A percentile compares a stretch with the other conserved stretches of the same genome.
Conservation (phyloP, 1,284 basidiomycete genomes). For the Ceratobasidium sp. region DNA sequence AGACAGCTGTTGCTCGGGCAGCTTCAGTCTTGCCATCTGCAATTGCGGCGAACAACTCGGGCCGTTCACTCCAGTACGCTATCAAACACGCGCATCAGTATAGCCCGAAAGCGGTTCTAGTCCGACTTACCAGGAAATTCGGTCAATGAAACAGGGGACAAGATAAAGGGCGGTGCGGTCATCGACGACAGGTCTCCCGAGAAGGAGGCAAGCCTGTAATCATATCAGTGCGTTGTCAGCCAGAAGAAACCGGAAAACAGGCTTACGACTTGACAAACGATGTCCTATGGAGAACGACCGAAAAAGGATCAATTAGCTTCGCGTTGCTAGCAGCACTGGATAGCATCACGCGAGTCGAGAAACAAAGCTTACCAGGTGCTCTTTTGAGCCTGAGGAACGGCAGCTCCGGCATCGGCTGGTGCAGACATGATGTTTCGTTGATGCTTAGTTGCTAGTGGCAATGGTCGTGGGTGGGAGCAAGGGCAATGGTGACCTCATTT, state of each 20-base stretch:
- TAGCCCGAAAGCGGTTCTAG: background rate
- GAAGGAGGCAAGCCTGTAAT: slow-evolving; percentile 75
- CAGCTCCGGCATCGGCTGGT: slow-evolving; percentile 49
- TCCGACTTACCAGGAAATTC: slow-evolving; percentile 82
- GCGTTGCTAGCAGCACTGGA: background rate
- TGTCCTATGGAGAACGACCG: slow-evolving; percentile 50
- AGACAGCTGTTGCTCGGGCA: slow-evolving; percentile 76
- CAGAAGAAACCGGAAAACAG: slow-evolving; percentile 13
- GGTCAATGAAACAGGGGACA: slow-evolving; percentile 84
- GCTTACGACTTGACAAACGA: slow-evolving; percentile 84
- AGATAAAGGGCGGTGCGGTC: slow-evolving; percentile 88
- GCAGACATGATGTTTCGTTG: slow-evolving; percentile 24
- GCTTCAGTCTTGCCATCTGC: slow-evolving; percentile 77
- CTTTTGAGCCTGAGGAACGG: slow-evolving; percentile 76
- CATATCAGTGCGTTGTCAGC: slow-evolving; percentile 16
- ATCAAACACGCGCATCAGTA: slow-evolving; percentile 4
- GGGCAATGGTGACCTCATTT: slow-evolving; percentile 38
- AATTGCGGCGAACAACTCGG: slow-evolving; percentile 84
- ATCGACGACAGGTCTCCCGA: slow-evolving; percentile 93
- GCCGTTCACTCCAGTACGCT: slow-evolving; percentile 95
- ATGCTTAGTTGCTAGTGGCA: background rate
- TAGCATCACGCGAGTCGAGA: background rate
- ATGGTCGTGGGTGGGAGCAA: slow-evolving; percentile 37
- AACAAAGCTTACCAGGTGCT: slow-evolving; percentile 64
- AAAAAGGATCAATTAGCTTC: slow-evolving; percentile 1